Percentiles rank a stretch among this genome's conserved stretches.
Evolutionary conservation across 441 rosid genomes (phyloP).

Genomic region (Breynia disticha): DNA sequence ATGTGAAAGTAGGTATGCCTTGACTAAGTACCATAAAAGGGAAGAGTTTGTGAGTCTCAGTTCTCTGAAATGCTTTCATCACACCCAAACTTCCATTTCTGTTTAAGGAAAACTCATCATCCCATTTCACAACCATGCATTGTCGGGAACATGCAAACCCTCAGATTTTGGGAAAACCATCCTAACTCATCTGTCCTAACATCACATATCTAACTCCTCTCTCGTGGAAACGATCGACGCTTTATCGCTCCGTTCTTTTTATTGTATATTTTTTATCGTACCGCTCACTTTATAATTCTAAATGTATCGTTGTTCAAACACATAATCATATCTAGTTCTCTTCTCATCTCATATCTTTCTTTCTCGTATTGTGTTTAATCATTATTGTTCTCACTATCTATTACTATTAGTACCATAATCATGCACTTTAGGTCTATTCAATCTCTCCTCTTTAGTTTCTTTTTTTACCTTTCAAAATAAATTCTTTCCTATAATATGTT

Average conservation of each 20-base stretch:
- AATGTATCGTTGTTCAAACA: too few species aligned
- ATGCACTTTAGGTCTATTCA: constrained; percentile 10
- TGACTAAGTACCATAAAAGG: constrained; percentile 24
- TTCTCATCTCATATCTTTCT: constrained; percentile 16
- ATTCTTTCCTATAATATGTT: too few species aligned
- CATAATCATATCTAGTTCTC: too few species aligned
- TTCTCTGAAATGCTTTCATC: constrained; percentile 42
- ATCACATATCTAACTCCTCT: background rate
- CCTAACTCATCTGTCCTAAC: too few species aligned
- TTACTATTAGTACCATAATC: constrained; percentile 6
- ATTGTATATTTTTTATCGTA: too few species aligned
- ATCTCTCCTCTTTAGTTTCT: constrained; percentile 1
- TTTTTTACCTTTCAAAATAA: background rate
- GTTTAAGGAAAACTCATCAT: constrained; percentile 67
- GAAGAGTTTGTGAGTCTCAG: constrained; percentile 30
- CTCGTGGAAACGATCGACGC: too few species aligned
- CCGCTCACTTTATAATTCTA: too few species aligned
- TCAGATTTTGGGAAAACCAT: constrained; percentile 53
- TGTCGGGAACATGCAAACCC: constrained; percentile 89
- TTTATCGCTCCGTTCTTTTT: too few species aligned
- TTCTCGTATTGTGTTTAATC: constrained; percentile 4
- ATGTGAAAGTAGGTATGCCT: constrained; percentile 14
- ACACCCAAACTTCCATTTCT: constrained; percentile 41
- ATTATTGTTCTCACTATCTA: constrained; percentile 11
- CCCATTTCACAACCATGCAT: constrained; percentile 54